Evolutionary conservation across 352 stramenopile species (phyloP).

Genomic region (Poterioochromonas sp.): DNA sequence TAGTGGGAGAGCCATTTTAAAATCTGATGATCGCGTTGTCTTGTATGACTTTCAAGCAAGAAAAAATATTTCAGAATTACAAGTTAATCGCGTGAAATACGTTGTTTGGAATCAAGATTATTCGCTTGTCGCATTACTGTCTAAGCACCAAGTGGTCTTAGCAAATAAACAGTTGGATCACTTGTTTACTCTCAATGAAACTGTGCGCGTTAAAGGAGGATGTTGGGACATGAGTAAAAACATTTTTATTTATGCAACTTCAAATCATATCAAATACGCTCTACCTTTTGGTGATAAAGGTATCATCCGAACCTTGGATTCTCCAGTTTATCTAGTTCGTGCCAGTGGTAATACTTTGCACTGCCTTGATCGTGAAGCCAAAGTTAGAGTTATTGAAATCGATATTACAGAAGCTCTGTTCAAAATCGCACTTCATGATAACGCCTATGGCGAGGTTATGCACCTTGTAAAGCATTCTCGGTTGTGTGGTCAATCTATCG

Average conservation of each 20-base stretch:
- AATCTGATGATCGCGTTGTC: constrained; percentile 90
- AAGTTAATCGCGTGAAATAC: constrained; percentile 91
- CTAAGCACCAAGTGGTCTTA: constrained; percentile 93
- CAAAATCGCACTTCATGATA: constrained; percentile 78
- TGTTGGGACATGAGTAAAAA: constrained; percentile 61
- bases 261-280: constrained; percentile 74
- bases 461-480: constrained; percentile 92
- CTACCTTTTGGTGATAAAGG: constrained; percentile 83
- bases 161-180: constrained; percentile 94
- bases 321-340: constrained; percentile 92
- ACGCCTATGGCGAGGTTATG: constrained; percentile 96
- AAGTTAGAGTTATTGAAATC: constrained; percentile 87
- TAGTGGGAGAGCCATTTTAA: constrained; percentile 90
- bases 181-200: constrained; percentile 90
- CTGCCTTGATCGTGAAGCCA: constrained; percentile 91
- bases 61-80: constrained; percentile 86
- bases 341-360: constrained; percentile 84
- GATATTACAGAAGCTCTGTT: constrained; percentile 98
- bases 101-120: constrained; percentile 92
- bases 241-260: constrained; percentile 96
- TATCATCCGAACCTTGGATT: constrained; percentile 94
- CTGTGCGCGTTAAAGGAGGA: constrained; percentile 85
- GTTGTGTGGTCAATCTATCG: constrained; percentile 94
- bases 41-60: constrained; percentile 96
- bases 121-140: constrained; percentile 89